Percentiles rank a stretch among this genome's conserved stretches.
Conservation (phyloP, 2,329 filamentous ascomycete genomes). For the Botrytis sinoallii region DNA sequence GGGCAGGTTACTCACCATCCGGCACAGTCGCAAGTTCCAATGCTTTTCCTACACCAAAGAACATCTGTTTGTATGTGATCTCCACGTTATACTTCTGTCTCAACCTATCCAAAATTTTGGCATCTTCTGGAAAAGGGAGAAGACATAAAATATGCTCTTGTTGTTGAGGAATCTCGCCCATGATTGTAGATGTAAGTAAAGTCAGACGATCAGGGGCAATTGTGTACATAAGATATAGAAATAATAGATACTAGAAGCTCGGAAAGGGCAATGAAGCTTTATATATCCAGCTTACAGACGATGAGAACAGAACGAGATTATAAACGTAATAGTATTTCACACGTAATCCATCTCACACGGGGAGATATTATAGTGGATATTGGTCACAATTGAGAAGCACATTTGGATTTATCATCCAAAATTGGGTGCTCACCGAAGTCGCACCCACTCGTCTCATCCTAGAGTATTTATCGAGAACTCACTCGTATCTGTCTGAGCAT, state of each 20-base stretch:
- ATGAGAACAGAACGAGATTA: background rate
- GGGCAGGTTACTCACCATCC: slow-evolving; percentile 22
- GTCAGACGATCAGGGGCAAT: background rate
- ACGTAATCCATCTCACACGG: background rate
- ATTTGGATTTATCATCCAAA: slow-evolving; percentile 4
- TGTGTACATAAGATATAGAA: background rate
- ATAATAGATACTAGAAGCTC: background rate
- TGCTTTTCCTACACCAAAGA: slow-evolving; percentile 26
- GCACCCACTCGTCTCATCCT: background rate
- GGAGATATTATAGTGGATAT: background rate
- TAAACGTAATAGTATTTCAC: background rate
- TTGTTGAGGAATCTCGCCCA: slow-evolving; percentile 45
- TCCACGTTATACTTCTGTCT: slow-evolving; percentile 44
- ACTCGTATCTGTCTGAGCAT: background rate
- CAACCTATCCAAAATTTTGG: slow-evolving; percentile 40
- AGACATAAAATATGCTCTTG: slow-evolving; percentile 44
- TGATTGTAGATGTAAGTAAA: slow-evolving; percentile 29
- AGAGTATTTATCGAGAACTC: background rate
- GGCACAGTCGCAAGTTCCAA: slow-evolving; percentile 22
- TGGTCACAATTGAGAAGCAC: background rate
- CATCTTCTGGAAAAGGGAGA: slow-evolving; percentile 44
- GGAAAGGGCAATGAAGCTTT: background rate
- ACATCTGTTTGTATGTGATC: slow-evolving; percentile 42
- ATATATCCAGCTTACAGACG: background rate
- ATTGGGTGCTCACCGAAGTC: background rate